These are phyloP conservation scores for Trametes punicea DNA, from an alignment of 768 basidiomycete genomes.

Conservation along the genomic window DNA sequence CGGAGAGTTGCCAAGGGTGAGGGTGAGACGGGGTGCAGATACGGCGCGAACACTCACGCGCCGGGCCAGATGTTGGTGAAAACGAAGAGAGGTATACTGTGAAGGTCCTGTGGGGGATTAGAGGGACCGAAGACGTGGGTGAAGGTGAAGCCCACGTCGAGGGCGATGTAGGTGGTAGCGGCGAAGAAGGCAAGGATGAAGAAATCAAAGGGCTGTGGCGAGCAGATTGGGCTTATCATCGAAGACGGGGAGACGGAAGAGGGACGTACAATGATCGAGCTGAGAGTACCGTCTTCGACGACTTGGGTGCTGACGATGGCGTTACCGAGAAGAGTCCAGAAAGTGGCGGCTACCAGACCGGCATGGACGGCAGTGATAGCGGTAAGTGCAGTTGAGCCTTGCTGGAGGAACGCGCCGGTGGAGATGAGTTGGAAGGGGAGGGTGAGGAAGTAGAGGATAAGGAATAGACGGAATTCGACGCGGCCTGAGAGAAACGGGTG, in stretches of 20 bases:
- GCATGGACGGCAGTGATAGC: slow-evolving; percentile 78
- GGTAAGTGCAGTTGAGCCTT: slow-evolving; percentile 70
- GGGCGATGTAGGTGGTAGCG: slow-evolving; percentile 76
- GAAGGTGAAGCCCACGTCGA: slow-evolving; percentile 75
- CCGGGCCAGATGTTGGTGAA: slow-evolving; percentile 79
- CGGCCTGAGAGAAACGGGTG: slow-evolving; percentile 43
- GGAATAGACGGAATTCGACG: slow-evolving; percentile 65
- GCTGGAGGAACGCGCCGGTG: slow-evolving; percentile 73
- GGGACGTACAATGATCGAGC: slow-evolving; percentile 28
- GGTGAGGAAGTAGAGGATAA: slow-evolving; percentile 64
- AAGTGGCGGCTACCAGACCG: slow-evolving; percentile 69
- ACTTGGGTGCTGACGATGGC: slow-evolving; percentile 82
- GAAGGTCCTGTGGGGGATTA: slow-evolving; percentile 51
- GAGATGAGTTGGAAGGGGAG: slow-evolving; percentile 79
- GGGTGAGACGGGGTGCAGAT: background rate
- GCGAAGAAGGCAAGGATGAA: slow-evolving; percentile 59
- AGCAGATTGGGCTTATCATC: background rate
- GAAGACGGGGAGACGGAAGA: background rate
- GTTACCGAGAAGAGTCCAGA: slow-evolving; percentile 77
- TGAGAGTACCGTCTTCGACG: slow-evolving; percentile 86
- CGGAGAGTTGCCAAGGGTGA: background rate
- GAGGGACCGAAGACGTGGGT: slow-evolving; percentile 60
- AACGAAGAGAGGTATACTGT: slow-evolving; percentile 75
- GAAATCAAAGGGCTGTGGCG: slow-evolving; percentile 56
- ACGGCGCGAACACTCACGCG: slow-evolving; percentile 47